Percentiles rank a stretch among this genome's conserved stretches.
phyloP scores from a whole-genome alignment of 2,329 filamentous ascomycete species.

The Cercospora nicotianae region DNA sequence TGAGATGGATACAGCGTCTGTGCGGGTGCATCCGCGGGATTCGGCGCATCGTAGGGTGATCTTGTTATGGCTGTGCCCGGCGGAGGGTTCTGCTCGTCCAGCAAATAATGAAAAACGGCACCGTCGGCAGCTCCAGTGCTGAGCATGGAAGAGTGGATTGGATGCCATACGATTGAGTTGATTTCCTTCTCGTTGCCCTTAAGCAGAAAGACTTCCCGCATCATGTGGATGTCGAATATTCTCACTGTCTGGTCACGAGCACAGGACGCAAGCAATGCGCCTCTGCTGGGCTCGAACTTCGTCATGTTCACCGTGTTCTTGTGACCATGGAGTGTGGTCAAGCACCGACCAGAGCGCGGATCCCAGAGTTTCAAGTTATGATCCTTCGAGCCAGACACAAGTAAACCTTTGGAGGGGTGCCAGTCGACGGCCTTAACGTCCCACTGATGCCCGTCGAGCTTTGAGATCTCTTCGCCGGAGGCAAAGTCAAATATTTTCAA shows the following conservation, averaged over 20 bases:
- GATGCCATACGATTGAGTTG: constrained; percentile 89
- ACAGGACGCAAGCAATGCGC: constrained; percentile 83
- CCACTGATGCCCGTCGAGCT: constrained; percentile 92
- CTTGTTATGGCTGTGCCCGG: constrained; percentile 68
- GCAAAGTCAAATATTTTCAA: constrained; percentile 97
- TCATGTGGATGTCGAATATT: constrained; percentile 94
- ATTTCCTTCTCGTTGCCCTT: constrained; percentile 97
- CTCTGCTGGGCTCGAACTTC: constrained; percentile 81
- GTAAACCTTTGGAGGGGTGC: constrained; percentile 90
- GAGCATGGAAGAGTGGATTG: constrained; percentile 82
- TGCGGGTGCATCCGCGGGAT: constrained; percentile 74
- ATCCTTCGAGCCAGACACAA: constrained; percentile 96
- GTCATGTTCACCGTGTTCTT: constrained; percentile 97
- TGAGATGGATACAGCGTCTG: constrained; percentile 94
- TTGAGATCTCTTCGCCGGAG: constrained; percentile 76
- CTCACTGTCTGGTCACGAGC: constrained; percentile 90
- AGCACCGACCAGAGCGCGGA: constrained; percentile 81
- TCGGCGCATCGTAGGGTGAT: constrained; percentile 81
- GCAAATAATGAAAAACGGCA: constrained; percentile 87
- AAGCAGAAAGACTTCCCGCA: constrained; percentile 92
- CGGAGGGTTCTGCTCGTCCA: constrained; percentile 90
- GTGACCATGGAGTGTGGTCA: constrained; percentile 93
- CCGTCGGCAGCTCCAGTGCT: constrained; percentile 90
- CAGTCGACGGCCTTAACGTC: constrained; percentile 96
- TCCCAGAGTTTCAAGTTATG: constrained; percentile 98